These are phyloP conservation scores for Ophiosphaerella korrae DNA, from an alignment of 2,329 filamentous ascomycete genomes.

Conservation along the genomic window DNA sequence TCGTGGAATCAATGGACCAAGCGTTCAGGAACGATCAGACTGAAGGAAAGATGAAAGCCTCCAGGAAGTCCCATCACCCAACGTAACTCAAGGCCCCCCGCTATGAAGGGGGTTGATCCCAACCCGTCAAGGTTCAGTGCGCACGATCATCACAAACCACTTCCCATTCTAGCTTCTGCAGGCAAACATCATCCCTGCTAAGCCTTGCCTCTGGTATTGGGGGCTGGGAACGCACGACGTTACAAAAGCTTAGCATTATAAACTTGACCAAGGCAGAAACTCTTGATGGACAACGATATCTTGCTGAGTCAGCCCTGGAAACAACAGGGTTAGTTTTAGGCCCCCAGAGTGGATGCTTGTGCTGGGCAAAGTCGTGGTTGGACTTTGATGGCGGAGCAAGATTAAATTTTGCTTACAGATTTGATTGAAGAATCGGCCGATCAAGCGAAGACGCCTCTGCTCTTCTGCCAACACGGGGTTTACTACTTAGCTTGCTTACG, in stretches of 20 bases:
- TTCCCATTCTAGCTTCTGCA: background rate
- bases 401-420: too few species aligned
- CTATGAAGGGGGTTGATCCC: background rate
- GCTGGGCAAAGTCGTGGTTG: background rate
- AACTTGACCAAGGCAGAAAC: background rate
- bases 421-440: too few species aligned
- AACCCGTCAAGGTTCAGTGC: background rate
- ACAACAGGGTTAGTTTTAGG: conserved; percentile 2
- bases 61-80: background rate
- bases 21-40: background rate
- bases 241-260: background rate
- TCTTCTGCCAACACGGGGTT: too few species aligned
- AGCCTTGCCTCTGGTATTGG: background rate
- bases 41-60: background rate
- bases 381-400: too few species aligned
- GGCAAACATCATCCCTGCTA: background rate
- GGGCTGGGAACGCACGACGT: conserved; percentile 1
- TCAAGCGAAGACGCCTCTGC: too few species aligned
- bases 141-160: conserved; percentile 4
- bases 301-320: background rate
- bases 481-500: too few species aligned
- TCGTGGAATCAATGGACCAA: background rate
- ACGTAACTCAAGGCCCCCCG: conserved; percentile 1
- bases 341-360: background rate
- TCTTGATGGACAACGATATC: background rate